phyloP scores from a whole-genome alignment of 202 grass and related monocot genomes.

The Panicum virgatum region DNA sequence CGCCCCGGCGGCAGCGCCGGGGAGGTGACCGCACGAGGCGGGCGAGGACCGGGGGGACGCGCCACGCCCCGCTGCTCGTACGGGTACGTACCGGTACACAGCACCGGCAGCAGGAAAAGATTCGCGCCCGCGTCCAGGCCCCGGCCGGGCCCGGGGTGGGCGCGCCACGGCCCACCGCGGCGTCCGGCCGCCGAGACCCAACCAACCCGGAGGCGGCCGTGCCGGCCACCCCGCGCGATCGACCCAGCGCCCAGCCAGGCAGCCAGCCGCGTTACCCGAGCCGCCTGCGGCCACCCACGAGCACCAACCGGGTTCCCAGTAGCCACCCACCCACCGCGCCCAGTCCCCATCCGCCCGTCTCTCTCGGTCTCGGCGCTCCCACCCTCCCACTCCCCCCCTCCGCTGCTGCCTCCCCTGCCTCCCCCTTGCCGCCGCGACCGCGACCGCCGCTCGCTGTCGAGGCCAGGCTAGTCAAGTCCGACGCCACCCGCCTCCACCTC shows the following conservation, averaged over 20 bases:
- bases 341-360: not conserved
- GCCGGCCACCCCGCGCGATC: not conserved
- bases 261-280: not conserved
- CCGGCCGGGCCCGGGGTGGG: not conserved
- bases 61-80: not conserved
- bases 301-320: not conserved
- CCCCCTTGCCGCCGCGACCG: conserved; percentile 37
- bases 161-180: not conserved
- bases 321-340: not conserved
- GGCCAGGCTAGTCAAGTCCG: conserved; percentile 8
- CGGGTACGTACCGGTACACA: not conserved
- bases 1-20: not conserved
- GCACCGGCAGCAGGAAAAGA: conserved; percentile 11
- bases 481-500: conserved; percentile 21
- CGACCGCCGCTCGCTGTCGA: conserved; percentile 52
- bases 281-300: not conserved
- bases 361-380: conserved; percentile 29
- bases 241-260: not conserved
- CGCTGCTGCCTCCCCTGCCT: conserved; percentile 31
- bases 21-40: conserved; percentile 15
- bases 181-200: not conserved
- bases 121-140: conserved; percentile 26
- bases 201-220: not conserved
- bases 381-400: not conserved
- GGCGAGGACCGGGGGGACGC: not conserved